phyloP scores from a whole-genome alignment of 495 filamentous ascomycete species.

The Talaromyces proteolyticus region DNA sequence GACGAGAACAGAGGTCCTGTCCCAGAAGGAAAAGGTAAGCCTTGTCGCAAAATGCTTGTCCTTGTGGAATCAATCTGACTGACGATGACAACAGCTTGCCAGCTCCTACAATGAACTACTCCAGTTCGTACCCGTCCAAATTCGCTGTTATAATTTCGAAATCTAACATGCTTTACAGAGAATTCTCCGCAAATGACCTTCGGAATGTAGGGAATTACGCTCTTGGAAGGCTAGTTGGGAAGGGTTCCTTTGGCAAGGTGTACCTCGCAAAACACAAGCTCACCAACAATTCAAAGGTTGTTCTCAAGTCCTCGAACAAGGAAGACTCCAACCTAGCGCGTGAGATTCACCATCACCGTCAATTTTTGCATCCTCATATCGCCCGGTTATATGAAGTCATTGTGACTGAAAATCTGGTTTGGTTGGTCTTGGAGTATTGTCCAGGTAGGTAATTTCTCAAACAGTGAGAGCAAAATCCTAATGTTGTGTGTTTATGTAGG shows the following conservation, averaged over 20 bases:
- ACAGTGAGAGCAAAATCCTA: neutral
- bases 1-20: constrained; percentile 81
- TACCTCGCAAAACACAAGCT: constrained; percentile 96
- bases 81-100: constrained; percentile 63
- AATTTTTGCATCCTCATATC: constrained; percentile 97
- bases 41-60: neutral
- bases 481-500: constrained; percentile 42
- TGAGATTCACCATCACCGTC: constrained; percentile 97
- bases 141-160: neutral
- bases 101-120: constrained; percentile 94
- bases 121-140: constrained; percentile 55
- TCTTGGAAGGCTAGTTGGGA: constrained; percentile 85
- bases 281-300: constrained; percentile 97
- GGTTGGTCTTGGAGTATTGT: constrained; percentile 96
- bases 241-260: constrained; percentile 97
- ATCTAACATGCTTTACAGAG: constrained; percentile 46
- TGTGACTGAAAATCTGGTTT: constrained; percentile 89
- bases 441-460: constrained; percentile 55
- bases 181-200: constrained; percentile 91
- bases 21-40: constrained; percentile 87
- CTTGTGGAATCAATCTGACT: constrained; percentile 13
- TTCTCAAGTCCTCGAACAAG: constrained; percentile 95
- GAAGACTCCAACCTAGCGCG: constrained; percentile 91
- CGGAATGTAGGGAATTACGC: constrained; percentile 91
- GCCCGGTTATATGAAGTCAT: constrained; percentile 96